Percentiles rank a stretch among this genome's conserved stretches.
These are phyloP conservation scores for Bruguiera gymnorhiza DNA, from an alignment of 345 rosid species.

Conservation along the genomic window DNA sequence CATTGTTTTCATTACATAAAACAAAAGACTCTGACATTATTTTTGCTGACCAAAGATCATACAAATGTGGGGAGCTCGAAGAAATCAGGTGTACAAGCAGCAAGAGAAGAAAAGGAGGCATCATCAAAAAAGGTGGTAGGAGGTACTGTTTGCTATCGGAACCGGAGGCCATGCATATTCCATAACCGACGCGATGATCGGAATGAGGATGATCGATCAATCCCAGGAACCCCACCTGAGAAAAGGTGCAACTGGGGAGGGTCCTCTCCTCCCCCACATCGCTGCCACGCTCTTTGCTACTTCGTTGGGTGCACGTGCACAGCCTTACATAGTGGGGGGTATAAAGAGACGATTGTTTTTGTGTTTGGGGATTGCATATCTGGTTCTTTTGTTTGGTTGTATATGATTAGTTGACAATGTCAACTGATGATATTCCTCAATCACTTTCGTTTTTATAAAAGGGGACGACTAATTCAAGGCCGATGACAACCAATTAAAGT, in stretches of 20 bases:
- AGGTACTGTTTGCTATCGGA: slow-evolving; percentile 6
- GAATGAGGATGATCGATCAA: slow-evolving; percentile 26
- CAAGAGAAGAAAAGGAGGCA: slow-evolving; percentile 23
- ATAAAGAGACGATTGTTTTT: not conserved
- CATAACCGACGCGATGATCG: slow-evolving; percentile 16
- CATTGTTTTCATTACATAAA: not conserved
- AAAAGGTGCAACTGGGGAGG: slow-evolving; percentile 48
- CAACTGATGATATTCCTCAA: not conserved
- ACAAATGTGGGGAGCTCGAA: slow-evolving; percentile 13
- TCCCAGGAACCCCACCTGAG: slow-evolving; percentile 41
- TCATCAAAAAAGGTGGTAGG: slow-evolving; percentile 2
- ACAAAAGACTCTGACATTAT: not conserved
- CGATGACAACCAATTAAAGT: slow-evolving; percentile 2
- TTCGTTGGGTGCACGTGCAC: not conserved
- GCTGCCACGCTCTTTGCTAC: slow-evolving; percentile 1
- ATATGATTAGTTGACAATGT: slow-evolving; percentile 20
- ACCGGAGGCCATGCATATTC: slow-evolving; percentile 21
- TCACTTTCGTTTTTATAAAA: not conserved
- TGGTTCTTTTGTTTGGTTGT: slow-evolving; percentile 8
- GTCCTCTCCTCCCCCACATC: slow-evolving; percentile 33
- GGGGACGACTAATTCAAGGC: slow-evolving; percentile 7
- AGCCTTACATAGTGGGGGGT: not conserved
- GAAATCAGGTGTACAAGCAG: slow-evolving; percentile 26
- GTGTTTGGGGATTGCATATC: slow-evolving; percentile 11
- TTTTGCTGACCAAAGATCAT: slow-evolving; percentile 13